Base-by-base conservation (phyloP, 2,329 filamentous ascomycete genomes). In the Rhytidhysteron rufulum region DNA sequence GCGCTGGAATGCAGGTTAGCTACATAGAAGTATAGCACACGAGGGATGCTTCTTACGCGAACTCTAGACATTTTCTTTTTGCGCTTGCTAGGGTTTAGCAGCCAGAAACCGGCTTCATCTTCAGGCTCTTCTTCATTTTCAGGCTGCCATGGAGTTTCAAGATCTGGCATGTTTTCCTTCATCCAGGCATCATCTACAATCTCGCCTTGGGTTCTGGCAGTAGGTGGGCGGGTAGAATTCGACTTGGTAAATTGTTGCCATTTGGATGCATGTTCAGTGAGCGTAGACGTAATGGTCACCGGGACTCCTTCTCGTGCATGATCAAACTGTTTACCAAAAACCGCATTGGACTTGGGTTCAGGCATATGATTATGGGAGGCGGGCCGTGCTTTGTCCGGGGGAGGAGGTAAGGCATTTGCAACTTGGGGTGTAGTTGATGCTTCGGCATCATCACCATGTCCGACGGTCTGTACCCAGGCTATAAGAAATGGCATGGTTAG, bases 31-130 rank as follows among this genome's bases (percentile, higher is more conserved):
- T n/a, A 16, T 25, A 5, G 20, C 24, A 21, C 37, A 34, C 32
- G 37, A n/a, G n/a, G n/a, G n/a, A n/a, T n/a, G n/a, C n/a, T n/a
- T n/a, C n/a, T n/a, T n/a, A n/a, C n/a, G n/a, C n/a, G n/a, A n/a
- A n/a, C n/a, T n/a, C n/a, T n/a, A n/a, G n/a, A 78, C 45, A 75
- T 65, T 66, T 73, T 76, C 42, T 70, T 69, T 50, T 75, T 68
- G 36, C 74, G 69, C 50, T 74, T 73, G 17, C 64, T 62, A 9
- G 65, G 62, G 43, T 57, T 70, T 42, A 73, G 67, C 36, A 74
- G 50, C 59, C 72, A 76, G 49, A 74, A 73, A 31, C 71, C 70
- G 46, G 65, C 71, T 44, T 67, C 60, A 36, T 70, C 69, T 45
- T 74, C 65, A 33, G 66, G 67, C 43, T 70, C 68, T 27, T 75